Conservation (phyloP, 164 flowering plant species). For the Vitis labrusca region DNA sequence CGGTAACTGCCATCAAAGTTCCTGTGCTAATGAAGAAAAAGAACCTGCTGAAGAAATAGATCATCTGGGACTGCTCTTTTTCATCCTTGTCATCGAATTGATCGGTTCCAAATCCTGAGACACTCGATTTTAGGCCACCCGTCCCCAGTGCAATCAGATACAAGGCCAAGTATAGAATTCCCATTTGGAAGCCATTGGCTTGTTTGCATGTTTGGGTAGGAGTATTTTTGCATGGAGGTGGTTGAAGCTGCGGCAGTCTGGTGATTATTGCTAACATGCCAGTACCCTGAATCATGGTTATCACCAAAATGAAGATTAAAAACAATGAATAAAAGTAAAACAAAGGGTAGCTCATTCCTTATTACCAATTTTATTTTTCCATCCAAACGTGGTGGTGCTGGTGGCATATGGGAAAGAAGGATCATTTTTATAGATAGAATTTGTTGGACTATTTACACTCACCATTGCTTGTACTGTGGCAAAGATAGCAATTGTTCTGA, state of each 20-base stretch:
- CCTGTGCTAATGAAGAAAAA: constrained; percentile 76
- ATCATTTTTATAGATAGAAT: too few relatives aligned
- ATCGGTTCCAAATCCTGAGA: constrained; percentile 88
- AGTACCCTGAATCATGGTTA: constrained; percentile 56
- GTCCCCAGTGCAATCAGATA: constrained; percentile 82
- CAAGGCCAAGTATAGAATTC: constrained; percentile 57
- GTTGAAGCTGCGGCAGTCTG: constrained; percentile 63
- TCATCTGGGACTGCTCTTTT: constrained; percentile 72
- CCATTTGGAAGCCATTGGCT: constrained; percentile 73
- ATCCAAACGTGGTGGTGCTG: too few relatives aligned
- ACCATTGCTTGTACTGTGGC: constrained; percentile 60
- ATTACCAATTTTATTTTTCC: too few relatives aligned
- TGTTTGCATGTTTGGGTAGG: constrained; percentile 34
- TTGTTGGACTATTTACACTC: background rate
- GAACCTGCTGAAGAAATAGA: constrained; percentile 81
- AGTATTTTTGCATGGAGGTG: constrained; percentile 51
- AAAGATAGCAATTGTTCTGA: constrained; percentile 69
- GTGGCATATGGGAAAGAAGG: too few relatives aligned
- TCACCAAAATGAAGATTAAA: too few relatives aligned
- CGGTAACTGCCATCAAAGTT: constrained; percentile 73
- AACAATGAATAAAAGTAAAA: too few relatives aligned
- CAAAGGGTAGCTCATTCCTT: too few relatives aligned
- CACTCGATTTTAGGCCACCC: constrained; percentile 90
- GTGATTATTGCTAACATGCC: constrained; percentile 54
- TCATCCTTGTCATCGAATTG: constrained; percentile 83